Evolutionary conservation across 164 flowering plant species (phyloP), one percentile per base, ranked within the genome.

Genomic region (Tinospora cordifolia): DNA sequence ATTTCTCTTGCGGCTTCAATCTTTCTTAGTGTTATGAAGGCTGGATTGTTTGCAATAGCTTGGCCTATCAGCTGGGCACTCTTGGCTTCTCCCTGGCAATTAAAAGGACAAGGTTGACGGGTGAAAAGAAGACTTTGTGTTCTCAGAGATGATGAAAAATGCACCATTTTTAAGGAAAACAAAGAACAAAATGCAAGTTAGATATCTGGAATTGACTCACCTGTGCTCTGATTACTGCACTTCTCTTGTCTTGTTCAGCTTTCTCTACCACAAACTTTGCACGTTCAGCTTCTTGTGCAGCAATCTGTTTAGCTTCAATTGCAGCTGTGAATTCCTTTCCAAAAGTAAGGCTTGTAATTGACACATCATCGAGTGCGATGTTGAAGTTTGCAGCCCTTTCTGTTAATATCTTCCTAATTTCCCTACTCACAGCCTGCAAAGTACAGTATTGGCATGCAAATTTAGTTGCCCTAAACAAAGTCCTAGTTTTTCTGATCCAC

Each of bases 361-460:
- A 85, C 21, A 87, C 90, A 81, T 87, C 90, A 81, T 85, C 90
- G 67, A 87, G 76, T 8, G 88, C 88, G 67, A 87, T 81, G 74
- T 85, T 82, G 76, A 87, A 87, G 67, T 76, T 49, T 24, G 73
- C 73, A 13, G 88, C 90, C 72, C 87, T 82, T 13, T 85, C 84
- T n/a, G 86, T 82, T 67, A 87, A 64, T 39, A 84, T 75, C 67
- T 78, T 87, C 17, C 88, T 59, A 21, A 87, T 82, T 67, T 87
- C 86, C 74, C 85, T 80, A 76, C 88, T 87, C 15, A 82, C 87
- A 72, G 72, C 38, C 87, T 87, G 38, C 73, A 83, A 64, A 54
- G 2, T 19, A 59, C 40, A 60, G 25, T 30, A 26, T 22, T 39
- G 13, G 21, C 13, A 65, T 21, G 60, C n/a, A 22, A 54, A 21